These are phyloP conservation scores for Diplocarpon mali DNA, from an alignment of 2,329 filamentous ascomycete genomes.

Conservation along the genomic window DNA sequence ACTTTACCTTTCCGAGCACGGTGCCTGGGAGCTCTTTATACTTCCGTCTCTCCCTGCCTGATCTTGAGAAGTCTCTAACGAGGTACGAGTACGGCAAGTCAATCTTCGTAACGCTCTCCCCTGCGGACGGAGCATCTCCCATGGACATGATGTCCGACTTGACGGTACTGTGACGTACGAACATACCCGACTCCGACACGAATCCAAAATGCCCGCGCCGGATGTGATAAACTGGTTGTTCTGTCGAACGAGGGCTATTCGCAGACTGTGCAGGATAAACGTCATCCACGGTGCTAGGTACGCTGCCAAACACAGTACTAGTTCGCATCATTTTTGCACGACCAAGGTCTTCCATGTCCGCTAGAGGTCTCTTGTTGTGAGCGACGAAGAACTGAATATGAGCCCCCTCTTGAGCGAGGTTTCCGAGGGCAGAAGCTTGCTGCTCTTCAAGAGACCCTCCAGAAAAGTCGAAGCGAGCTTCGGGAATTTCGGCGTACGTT, in stretches of 20 bases:
- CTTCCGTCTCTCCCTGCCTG: not conserved
- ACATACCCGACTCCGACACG: slow-evolving; percentile 49
- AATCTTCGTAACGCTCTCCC: slow-evolving; percentile 21
- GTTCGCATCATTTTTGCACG: not conserved
- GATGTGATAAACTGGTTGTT: not conserved
- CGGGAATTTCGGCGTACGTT: slow-evolving; percentile 36
- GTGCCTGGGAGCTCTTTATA: too few species aligned
- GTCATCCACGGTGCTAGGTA: slow-evolving; percentile 25
- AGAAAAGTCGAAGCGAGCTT: slow-evolving; percentile 42
- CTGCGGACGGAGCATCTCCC: not conserved
- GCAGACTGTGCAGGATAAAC: slow-evolving; percentile 6
- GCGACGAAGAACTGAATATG: slow-evolving; percentile 55
- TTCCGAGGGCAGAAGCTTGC: slow-evolving; percentile 32
- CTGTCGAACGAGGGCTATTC: slow-evolving; percentile 1
- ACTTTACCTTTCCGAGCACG: not conserved
- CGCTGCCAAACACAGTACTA: slow-evolving; percentile 22
- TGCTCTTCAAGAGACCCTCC: slow-evolving; percentile 23
- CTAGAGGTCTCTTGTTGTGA: not conserved
- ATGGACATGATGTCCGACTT: too few species aligned
- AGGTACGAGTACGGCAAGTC: slow-evolving; percentile 36
- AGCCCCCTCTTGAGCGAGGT: slow-evolving; percentile 52
- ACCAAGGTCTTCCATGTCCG: not conserved
- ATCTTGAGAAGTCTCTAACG: not conserved
- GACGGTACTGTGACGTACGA: slow-evolving; percentile 26
- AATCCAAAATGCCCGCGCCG: slow-evolving; percentile 44